Base-by-base conservation (phyloP, 306 rosid species). In the Rosa rugosa region DNA sequence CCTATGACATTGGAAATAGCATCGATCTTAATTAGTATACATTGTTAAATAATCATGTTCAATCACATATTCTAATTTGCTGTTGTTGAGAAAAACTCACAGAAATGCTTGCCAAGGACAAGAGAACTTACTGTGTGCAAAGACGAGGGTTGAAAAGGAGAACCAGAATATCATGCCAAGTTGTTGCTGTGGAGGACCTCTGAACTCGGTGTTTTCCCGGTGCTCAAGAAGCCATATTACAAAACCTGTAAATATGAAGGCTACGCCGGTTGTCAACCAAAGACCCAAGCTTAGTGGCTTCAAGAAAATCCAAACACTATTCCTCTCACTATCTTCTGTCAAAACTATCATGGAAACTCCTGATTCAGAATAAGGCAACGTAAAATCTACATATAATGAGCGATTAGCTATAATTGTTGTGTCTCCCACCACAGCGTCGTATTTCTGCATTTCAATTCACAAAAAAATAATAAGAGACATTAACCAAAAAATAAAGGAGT, bases 401-500 rank as follows among this genome's bases (percentile, higher is more conserved):
- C 86, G 77, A 40, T 72, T 51, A 8, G 87, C 80, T 16, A 83
- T 72, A 46, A 88, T 88, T 10, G 89, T 81, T 76, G 79, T 73
- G 77, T 88, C 91, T 34, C 87, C 91, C 5, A 88, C 85, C 14
- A 80, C 82, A 4, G 78, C 87, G 47, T 88, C 87, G 0, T 25
- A 81, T 11, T 8, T 74, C 85, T 86, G 69, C 69, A 66, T 72
- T 41, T 70, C 23, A 10, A 14, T 2, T 44, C 5, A 18, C 16
- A 12, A 31, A 50, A 17, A 5, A 53, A 38, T 18, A 4, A 47
- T 53, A 6, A 27, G 41, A 64, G 3, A 20, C 10, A 17, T 18
- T 54, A 1, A 54, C 23, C 9, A 11, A 20, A 53, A 46, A 54
- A 54, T n/a, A 7, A n/a, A 18, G 25, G 60, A 6, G 25, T 54